These are phyloP conservation scores for Microdochium bolleyi DNA, from an alignment of 2,329 filamentous ascomycete genomes.

Conservation along the genomic window DNA sequence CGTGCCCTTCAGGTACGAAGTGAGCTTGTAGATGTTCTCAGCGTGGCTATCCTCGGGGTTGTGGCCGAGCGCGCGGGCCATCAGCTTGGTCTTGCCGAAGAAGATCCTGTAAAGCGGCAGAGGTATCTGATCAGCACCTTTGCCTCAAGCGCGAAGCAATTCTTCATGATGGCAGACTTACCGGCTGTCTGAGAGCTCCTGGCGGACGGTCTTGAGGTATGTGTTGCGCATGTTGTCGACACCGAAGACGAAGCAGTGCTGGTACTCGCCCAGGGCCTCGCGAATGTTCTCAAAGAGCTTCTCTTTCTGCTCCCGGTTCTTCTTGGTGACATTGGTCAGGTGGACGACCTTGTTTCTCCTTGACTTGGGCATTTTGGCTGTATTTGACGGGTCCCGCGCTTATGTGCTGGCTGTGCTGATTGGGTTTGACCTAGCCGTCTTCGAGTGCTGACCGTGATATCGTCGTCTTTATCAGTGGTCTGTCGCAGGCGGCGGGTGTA, in stretches of 20 bases:
- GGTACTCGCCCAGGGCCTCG: constrained; percentile 74
- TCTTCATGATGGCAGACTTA: constrained; percentile 29
- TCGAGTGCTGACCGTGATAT: background rate
- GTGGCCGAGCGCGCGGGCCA: constrained; percentile 86
- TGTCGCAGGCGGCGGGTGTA: background rate
- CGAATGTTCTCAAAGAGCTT: constrained; percentile 84
- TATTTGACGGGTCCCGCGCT: constrained; percentile 4
- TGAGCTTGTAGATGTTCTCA: constrained; percentile 65
- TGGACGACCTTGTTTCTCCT: constrained; percentile 86
- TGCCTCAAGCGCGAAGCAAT: background rate
- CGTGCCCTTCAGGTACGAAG: constrained; percentile 65
- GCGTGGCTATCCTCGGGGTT: constrained; percentile 72
- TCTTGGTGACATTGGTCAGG: constrained; percentile 87
- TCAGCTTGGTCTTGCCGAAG: constrained; percentile 99
- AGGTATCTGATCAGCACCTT: background rate
- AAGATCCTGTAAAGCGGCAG: constrained; percentile 60
- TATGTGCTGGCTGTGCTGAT: background rate
- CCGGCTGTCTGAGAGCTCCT: constrained; percentile 78
- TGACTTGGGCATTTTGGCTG: constrained; percentile 78
- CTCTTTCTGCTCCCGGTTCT: constrained; percentile 85
- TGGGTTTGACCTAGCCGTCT: background rate
- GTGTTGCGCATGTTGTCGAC: constrained; percentile 98
- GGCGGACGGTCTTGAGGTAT: constrained; percentile 84
- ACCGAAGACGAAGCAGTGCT: constrained; percentile 86
- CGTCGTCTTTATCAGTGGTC: background rate